Evolutionary conservation across 257 asterid genomes (phyloP), one percentile per base, ranked within the genome.

Genomic region (Fraxinus excelsior): DNA sequence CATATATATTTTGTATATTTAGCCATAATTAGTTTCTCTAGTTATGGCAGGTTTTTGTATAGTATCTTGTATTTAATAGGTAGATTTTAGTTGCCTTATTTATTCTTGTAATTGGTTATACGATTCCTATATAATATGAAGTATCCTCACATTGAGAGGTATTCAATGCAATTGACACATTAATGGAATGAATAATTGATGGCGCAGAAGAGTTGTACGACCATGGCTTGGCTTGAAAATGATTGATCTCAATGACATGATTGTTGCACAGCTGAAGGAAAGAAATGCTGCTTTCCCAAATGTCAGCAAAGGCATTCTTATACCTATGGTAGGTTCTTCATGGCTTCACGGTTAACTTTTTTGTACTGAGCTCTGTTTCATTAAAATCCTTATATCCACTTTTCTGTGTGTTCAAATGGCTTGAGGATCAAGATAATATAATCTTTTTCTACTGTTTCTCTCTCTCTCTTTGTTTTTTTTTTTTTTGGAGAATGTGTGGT

Each of bases 161-260:
- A n/a, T n/a, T n/a, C n/a, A n/a, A n/a, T n/a, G n/a, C n/a, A n/a
- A n/a, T n/a, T n/a, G n/a, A n/a, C n/a, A n/a, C n/a, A n/a, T 32
- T 70, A 76, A 11, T 80, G 13, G 25, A 65, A 37, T 73, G 56
- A 42, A 74, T 76, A 7, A 28, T 72, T 81, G 73, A 35, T 77
- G 75, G 60, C 87, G 80, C 89, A 94, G 98, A 90, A 91, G 96
- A 83, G 97, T 94, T 84, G 94, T 94, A 74, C 90, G 98, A 44
- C 96, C 98, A 35, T 94, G 98, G 98, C 90, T 92, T 79, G 98
- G 98, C 56, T 68, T 94, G 76, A 92, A 90, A 88, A 92, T 92
- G 97, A 81, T 92, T 84, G 97, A 91, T 87, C 97, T 94, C 76
- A 94, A 91, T 82, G 92, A 90, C 76, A 87, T 88, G 92, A 85